phyloP scores from a whole-genome alignment of 352 stramenopile genomes.

The Globisporangium abappressorium region DNA sequence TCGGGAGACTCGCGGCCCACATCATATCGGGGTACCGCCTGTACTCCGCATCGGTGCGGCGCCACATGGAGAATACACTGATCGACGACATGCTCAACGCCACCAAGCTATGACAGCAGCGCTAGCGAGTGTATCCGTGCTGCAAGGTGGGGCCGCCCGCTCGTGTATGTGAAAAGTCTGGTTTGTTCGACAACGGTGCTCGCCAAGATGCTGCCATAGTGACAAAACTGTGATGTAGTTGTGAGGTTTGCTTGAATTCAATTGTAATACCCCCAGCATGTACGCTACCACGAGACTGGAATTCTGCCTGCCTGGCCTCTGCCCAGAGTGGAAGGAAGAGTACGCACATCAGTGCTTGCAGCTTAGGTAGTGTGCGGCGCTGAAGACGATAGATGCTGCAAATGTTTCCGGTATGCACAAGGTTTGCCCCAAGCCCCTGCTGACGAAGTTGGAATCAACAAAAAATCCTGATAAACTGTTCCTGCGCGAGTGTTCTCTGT shows the following conservation, averaged over 20 bases:
- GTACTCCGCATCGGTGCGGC: constrained; percentile 27
- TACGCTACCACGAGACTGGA: not conserved
- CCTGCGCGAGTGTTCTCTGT: no score
- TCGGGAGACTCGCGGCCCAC: constrained; percentile 9
- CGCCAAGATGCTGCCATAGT: not conserved
- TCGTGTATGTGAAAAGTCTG: not conserved
- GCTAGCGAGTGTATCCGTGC: not conserved
- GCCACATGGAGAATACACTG: constrained; percentile 34
- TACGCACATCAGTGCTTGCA: not conserved
- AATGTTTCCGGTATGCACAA: not conserved
- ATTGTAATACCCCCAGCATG: not conserved
- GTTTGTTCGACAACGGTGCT: not conserved
- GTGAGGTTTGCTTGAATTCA: not conserved
- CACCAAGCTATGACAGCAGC: not conserved
- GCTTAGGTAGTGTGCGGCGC: not conserved
- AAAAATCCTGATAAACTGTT: no score
- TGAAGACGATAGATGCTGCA: not conserved
- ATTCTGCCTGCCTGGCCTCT: not conserved
- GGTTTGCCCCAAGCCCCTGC: not conserved
- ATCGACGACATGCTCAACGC: constrained; percentile 9
- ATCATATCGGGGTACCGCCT: constrained; percentile 31
- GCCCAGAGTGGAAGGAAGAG: not conserved
- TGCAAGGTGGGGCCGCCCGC: not conserved
- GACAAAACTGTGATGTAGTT: not conserved
- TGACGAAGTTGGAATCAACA: no score